Evolutionary conservation across 164 flowering plant genomes (phyloP).

Genomic region (Liquidambar formosana): DNA sequence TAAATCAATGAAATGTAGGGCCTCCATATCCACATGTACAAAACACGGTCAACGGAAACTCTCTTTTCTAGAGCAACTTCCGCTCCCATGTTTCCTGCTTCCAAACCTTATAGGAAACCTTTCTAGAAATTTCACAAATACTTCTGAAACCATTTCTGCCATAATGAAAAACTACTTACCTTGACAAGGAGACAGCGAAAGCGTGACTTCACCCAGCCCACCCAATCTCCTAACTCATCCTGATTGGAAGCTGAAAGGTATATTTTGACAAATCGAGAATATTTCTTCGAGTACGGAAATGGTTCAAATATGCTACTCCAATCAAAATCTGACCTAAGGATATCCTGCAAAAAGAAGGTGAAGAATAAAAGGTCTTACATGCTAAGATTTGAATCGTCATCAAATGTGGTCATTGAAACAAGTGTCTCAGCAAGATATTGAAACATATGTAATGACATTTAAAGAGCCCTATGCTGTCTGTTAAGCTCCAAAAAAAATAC

Average conservation of each 20-base stretch:
- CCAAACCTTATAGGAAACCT: too few relatives aligned
- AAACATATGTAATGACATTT: background rate
- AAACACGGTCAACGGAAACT: too few relatives aligned
- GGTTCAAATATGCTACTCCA: constrained; percentile 53
- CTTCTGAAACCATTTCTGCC: background rate
- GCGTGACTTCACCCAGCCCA: constrained; percentile 68
- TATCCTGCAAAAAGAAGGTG: constrained; percentile 32
- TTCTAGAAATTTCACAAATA: too few relatives aligned
- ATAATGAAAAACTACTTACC: constrained; percentile 27
- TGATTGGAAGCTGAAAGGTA: constrained; percentile 35
- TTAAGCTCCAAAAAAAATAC: constrained; percentile 23
- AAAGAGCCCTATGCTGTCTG: background rate
- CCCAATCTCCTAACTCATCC: constrained; percentile 52
- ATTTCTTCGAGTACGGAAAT: constrained; percentile 39
- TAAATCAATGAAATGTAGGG: too few relatives aligned
- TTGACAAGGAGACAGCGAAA: constrained; percentile 49
- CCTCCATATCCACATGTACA: too few relatives aligned
- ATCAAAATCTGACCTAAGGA: constrained; percentile 32
- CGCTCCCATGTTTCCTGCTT: too few relatives aligned
- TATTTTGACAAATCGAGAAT: constrained; percentile 46
- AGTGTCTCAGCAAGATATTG: background rate
- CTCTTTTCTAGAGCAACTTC: too few relatives aligned
- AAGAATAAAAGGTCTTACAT: background rate
- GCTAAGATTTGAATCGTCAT: background rate
- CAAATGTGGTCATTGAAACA: background rate